Percentiles rank a stretch among this genome's conserved stretches.
Evolutionary conservation across 805 yeast genomes (phyloP).

Genomic region (Tetrapisispora arboricola): DNA sequence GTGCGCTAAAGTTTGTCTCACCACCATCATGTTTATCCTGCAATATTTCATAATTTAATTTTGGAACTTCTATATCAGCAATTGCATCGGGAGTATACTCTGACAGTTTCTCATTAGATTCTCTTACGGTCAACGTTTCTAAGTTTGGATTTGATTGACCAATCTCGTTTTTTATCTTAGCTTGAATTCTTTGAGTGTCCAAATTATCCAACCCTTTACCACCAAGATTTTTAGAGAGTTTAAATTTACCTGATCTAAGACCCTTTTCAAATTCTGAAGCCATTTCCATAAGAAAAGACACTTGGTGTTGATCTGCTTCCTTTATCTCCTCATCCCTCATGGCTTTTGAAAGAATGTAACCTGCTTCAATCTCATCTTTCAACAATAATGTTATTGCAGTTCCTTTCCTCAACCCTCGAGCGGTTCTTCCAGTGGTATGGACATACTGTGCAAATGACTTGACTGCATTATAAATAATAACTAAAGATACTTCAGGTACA

Average conservation of each 20-base stretch:
- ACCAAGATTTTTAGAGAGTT: constrained; percentile 71
- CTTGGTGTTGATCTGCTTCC: constrained; percentile 32
- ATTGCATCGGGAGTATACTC: constrained; percentile 1
- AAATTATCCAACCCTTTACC: constrained; percentile 83
- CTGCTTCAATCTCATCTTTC: constrained; percentile 53
- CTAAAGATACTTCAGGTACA: constrained; percentile 75
- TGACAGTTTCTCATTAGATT: not conserved
- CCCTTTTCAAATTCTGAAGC: constrained; percentile 48
- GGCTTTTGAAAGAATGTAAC: constrained; percentile 41
- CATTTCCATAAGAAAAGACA: constrained; percentile 33
- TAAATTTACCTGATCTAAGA: constrained; percentile 56
- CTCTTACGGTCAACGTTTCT: not conserved
- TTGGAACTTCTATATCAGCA: constrained; percentile 20
- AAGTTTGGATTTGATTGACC: too few species aligned
- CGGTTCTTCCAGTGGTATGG: constrained; percentile 93
- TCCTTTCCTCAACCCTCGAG: constrained; percentile 79
- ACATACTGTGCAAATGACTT: constrained; percentile 91
- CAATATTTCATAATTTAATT: constrained; percentile 41
- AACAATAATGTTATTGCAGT: constrained; percentile 64
- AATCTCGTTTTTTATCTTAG: constrained; percentile 12
- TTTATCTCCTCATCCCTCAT: constrained; percentile 41
- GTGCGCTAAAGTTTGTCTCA: constrained; percentile 47
- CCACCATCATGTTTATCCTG: constrained; percentile 50
- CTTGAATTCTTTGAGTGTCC: constrained; percentile 37
- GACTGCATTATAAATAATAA: constrained; percentile 74